Percentiles rank a stretch among this genome's conserved stretches.
Evolutionary conservation across 441 rosid genomes (phyloP).

Genomic region (Pelargonium fulgidum): DNA sequence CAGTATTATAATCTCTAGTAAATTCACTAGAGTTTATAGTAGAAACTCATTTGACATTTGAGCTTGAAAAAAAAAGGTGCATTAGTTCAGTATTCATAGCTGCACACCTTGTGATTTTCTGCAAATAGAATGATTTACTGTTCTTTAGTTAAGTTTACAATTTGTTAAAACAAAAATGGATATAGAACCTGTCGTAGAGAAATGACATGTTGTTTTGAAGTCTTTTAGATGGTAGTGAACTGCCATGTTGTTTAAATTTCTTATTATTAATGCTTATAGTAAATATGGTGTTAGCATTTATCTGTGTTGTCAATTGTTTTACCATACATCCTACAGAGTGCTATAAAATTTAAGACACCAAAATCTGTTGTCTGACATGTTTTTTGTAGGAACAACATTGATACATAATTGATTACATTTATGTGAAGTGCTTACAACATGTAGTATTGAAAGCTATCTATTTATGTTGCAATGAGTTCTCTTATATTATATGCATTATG

Average conservation of each 20-base stretch:
- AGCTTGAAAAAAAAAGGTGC: background rate
- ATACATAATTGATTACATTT: background rate
- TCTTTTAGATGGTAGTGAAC: background rate
- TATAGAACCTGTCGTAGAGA: background rate
- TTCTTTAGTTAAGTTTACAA: background rate
- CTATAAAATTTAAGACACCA: background rate
- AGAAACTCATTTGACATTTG: background rate
- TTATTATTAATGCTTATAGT: background rate
- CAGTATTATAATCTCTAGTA: background rate
- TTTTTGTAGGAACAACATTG: background rate
- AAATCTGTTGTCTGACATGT: background rate
- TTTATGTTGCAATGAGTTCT: background rate
- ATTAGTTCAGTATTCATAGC: background rate
- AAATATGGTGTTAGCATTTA: background rate
- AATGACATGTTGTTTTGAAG: background rate
- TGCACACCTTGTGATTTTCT: background rate
- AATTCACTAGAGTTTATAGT: background rate
- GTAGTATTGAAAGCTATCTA: constrained; percentile 1
- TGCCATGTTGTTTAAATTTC: background rate
- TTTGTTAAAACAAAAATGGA: background rate
- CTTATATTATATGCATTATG: no score
- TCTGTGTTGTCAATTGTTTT: background rate
- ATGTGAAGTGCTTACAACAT: background rate
- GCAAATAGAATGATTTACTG: background rate
- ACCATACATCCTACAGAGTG: background rate